These are phyloP conservation scores for Chaetomiaceae sp. DNA, from an alignment of 2,329 filamentous ascomycete species.

Conservation along the genomic window DNA sequence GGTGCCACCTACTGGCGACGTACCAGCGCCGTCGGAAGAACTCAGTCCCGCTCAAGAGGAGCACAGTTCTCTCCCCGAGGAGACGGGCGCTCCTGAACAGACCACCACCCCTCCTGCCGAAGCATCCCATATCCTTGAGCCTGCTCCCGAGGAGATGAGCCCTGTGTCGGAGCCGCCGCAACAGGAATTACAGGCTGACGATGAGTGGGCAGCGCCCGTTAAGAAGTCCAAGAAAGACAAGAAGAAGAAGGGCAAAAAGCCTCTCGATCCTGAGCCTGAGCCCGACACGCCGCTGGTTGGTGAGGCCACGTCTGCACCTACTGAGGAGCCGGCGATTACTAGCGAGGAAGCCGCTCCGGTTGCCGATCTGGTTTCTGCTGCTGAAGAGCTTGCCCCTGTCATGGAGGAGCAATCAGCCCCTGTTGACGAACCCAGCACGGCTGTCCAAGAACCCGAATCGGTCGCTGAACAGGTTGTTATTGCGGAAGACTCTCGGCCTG, in stretches of 20 bases:
- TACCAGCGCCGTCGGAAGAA: not conserved
- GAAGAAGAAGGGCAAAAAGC: conserved; percentile 16
- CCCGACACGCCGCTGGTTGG: not conserved
- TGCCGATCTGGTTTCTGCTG: not conserved
- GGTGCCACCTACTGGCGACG: not conserved
- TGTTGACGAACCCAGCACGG: not conserved
- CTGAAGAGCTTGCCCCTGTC: not conserved
- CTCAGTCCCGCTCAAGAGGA: not conserved
- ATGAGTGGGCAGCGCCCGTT: conserved; percentile 2
- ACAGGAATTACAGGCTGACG: not conserved
- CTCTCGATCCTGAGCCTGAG: not conserved
- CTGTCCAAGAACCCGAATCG: not conserved
- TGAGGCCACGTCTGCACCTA: not conserved
- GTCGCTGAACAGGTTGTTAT: not conserved
- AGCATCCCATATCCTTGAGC: not conserved
- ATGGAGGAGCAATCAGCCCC: not conserved
- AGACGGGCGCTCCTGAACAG: not conserved
- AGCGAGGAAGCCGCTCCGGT: not conserved
- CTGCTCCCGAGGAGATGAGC: not conserved
- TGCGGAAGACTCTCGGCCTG: not conserved
- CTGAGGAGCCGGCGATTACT: not conserved
- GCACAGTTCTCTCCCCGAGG: not conserved
- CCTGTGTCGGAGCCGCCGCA: not conserved
- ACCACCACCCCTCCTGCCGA: not conserved
- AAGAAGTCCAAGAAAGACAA: conserved; percentile 27